Evolutionary conservation across 306 rosid genomes (phyloP), one percentile per base, ranked within the genome.

Genomic region (Pterocarpus santalinus): DNA sequence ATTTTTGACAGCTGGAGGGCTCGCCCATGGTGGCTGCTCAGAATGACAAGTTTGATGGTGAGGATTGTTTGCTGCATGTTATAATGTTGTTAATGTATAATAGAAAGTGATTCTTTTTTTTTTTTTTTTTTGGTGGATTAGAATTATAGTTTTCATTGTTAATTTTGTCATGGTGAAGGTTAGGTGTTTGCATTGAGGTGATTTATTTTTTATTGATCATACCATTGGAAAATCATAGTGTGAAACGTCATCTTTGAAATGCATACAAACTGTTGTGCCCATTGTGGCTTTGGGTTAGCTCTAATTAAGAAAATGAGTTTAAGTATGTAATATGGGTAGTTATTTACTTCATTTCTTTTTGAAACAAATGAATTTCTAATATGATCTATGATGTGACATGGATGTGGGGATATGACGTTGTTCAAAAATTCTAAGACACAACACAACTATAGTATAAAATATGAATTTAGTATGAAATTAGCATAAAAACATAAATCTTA

Each of bases 11-110:
- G 98, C 95, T 93, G 0, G 97, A 95, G 82, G 99, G 98, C 7
- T 95, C 98, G 5, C 97, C 98, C 0, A 86, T 91, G 5, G 92
- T 93, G 22, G 97, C 89, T 53, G 90, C 93, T 7, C 99, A 95
- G 89, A 95, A 95, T 64, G 97, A 91, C 80, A 95, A 95, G 78
- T 95, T 95, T 78, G 92, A 91, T 35, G 97, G 99, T 93, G 79
- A 88, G 90, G 28, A 60, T 36, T 68, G 35, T 35, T 75, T 13
- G 51, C 44, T 77, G 32, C 30, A 34, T 76, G 5, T 47, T 8
- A 12, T 38, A 16, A 33, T 73, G 57, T 9, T 22, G 1, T 22
- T 22, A 22, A 35, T 63, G 52, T 43, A 43, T 7, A 43, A 3
- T 17, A 64, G 30, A 35, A 62, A 11, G 46, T 39, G 11, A 1